phyloP scores from a whole-genome alignment of 2,329 filamentous ascomycete species.

The Microcyclosporella mali region DNA sequence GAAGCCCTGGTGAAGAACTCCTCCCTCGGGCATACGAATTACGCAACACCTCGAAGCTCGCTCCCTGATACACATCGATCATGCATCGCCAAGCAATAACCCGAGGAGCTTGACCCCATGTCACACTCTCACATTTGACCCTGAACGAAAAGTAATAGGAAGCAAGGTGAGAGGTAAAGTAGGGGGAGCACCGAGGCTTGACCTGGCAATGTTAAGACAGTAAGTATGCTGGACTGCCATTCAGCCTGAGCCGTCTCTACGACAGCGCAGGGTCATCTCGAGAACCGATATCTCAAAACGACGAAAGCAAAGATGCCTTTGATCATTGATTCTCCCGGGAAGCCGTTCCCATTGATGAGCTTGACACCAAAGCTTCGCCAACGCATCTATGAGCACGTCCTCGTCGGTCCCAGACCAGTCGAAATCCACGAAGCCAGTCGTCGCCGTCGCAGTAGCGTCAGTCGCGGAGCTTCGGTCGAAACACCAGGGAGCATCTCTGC shows the following conservation, averaged over 20 bases:
- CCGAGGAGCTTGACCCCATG: too few relatives aligned
- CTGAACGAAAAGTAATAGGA: slow-evolving; percentile 3
- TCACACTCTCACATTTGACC: too few relatives aligned
- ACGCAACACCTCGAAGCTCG: too few relatives aligned
- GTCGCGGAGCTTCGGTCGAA: slow-evolving; percentile 1
- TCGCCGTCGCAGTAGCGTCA: slow-evolving; percentile 3
- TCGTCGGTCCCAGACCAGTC: slow-evolving; percentile 8
- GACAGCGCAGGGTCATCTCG: too few relatives aligned
- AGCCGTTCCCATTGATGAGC: slow-evolving; percentile 4
- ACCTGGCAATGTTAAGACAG: too few relatives aligned
- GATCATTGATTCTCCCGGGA: slow-evolving; percentile 2
- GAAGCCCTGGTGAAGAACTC: background rate
- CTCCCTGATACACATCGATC: too few relatives aligned
- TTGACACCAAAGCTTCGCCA: slow-evolving; percentile 9
- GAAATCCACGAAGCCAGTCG: slow-evolving; percentile 13
- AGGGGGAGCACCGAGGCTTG: too few relatives aligned
- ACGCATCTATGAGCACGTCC: slow-evolving; percentile 11
- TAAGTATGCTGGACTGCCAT: too few relatives aligned
- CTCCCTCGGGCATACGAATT: background rate
- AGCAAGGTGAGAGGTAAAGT: background rate
- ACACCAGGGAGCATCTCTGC: slow-evolving; percentile 5
- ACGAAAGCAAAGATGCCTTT: slow-evolving; percentile 1
- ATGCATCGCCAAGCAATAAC: too few relatives aligned
- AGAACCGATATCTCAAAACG: too few relatives aligned
- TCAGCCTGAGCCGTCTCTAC: too few relatives aligned